Evolutionary conservation across 352 stramenopile genomes (phyloP).

Genomic region (Phytophthora hibernalis): DNA sequence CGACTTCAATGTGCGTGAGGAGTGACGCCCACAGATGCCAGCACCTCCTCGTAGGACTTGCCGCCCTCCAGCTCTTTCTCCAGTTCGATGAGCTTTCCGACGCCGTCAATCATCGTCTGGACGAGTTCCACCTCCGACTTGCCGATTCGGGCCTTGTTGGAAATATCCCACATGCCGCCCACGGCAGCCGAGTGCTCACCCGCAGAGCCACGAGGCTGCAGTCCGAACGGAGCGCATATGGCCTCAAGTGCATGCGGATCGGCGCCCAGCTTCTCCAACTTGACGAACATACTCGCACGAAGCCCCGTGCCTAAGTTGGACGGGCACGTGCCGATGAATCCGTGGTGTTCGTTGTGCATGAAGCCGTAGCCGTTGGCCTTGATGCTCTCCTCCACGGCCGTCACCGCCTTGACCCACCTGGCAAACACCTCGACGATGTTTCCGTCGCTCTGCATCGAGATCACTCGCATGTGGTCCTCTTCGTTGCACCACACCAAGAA

Average conservation of each 20-base stretch:
- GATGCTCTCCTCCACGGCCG: conserved; percentile 77
- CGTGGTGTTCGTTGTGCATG: conserved; percentile 92
- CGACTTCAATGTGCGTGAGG: conserved; percentile 33
- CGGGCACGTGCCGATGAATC: conserved; percentile 87
- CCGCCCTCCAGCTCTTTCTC: conserved; percentile 88
- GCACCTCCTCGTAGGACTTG: conserved; percentile 71
- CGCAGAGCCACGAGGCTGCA: conserved; percentile 83
- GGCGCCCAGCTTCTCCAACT: conserved; percentile 78
- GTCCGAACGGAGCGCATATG: conserved; percentile 75
- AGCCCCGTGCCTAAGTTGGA: conserved; percentile 90
- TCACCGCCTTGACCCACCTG: conserved; percentile 83
- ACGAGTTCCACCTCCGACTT: conserved; percentile 95
- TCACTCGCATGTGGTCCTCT: conserved; percentile 92
- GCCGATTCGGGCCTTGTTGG: conserved; percentile 94
- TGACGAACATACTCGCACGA: conserved; percentile 88
- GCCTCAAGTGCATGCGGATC: conserved; percentile 77
- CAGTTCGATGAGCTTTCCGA: conserved; percentile 91
- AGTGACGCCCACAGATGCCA: conserved; percentile 63
- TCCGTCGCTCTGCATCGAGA: conserved; percentile 90
- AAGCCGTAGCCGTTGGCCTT: conserved; percentile 83
- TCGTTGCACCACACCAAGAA: conserved; percentile 93
- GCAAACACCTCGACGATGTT: conserved; percentile 93
- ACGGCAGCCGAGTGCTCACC: conserved; percentile 85
- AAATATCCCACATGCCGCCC: conserved; percentile 94
- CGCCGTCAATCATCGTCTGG: conserved; percentile 96